A percentile compares a stretch with the other conserved stretches of the same genome.
Conservation (phyloP, 352 stramenopile genomes). For the Phytophthora idaei region DNA sequence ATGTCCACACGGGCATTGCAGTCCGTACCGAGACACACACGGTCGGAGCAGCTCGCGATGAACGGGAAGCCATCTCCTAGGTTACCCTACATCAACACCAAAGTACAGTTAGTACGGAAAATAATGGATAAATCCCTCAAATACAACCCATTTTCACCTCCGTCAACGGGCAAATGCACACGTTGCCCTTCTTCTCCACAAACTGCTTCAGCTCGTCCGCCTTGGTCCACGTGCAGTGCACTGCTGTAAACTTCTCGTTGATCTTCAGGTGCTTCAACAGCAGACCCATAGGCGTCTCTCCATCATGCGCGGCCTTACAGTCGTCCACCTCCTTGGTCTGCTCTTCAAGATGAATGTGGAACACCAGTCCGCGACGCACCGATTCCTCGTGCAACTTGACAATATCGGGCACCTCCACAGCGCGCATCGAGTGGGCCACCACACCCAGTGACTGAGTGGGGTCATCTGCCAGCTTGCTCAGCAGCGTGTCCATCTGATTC, state of each 20-base stretch:
- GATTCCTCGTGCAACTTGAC: constrained; percentile 72
- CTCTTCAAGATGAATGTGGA: constrained; percentile 72
- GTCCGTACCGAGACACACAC: constrained; percentile 75
- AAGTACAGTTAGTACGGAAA: not conserved
- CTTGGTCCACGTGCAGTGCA: constrained; percentile 80
- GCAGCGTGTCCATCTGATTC: constrained; percentile 66
- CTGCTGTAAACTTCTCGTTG: constrained; percentile 76
- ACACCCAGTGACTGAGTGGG: constrained; percentile 68
- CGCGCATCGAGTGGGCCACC: constrained; percentile 79
- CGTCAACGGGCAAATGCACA: constrained; percentile 79
- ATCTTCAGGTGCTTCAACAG: constrained; percentile 70
- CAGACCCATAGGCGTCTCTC: constrained; percentile 68
- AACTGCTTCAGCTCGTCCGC: constrained; percentile 58
- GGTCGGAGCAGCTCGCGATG: constrained; percentile 67
- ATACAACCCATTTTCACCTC: constrained; percentile 36
- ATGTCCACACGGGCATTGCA: constrained; percentile 85
- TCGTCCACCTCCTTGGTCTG: constrained; percentile 81
- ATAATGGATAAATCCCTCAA: not conserved
- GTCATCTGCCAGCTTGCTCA: constrained; percentile 27
- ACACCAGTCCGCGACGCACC: constrained; percentile 63
- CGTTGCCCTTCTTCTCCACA: constrained; percentile 65
- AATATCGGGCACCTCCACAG: constrained; percentile 63
- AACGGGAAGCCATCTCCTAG: constrained; percentile 73
- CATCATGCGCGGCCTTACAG: constrained; percentile 61
- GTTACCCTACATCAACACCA: constrained; percentile 48